A percentile compares a stretch with the other conserved stretches of the same genome.
Conservation (phyloP, 2,329 filamentous ascomycete genomes). For the Xylaria digitata region DNA sequence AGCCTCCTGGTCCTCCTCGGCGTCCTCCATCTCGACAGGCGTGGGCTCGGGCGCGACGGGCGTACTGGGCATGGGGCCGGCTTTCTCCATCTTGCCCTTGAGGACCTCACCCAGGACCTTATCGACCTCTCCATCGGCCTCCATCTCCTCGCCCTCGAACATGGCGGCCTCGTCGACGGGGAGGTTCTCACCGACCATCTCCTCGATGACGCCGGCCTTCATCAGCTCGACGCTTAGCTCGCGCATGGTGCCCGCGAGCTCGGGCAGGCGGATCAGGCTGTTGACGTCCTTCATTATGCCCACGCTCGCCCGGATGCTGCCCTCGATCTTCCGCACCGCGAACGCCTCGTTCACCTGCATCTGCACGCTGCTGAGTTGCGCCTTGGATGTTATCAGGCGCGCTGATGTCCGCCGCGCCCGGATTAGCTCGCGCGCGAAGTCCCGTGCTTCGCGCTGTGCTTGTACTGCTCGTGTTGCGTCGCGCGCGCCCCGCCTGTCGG, state of each 20-base stretch:
- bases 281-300: constrained; percentile 99
- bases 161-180: constrained; percentile 78
- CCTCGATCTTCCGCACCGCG: constrained; percentile 94
- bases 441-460: constrained; percentile 83
- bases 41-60: constrained; percentile 66
- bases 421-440: constrained; percentile 89
- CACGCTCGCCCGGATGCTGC: constrained; percentile 84
- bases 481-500: constrained; percentile 82
- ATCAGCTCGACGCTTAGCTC: constrained; percentile 88
- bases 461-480: constrained; percentile 83
- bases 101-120: constrained; percentile 92
- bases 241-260: constrained; percentile 88
- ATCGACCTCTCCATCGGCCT: constrained; percentile 84
- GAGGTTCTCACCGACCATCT: constrained; percentile 90
- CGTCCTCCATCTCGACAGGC: constrained; percentile 66
- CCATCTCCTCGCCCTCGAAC: constrained; percentile 79
- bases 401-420: constrained; percentile 79
- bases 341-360: constrained; percentile 99
- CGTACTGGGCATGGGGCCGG: constrained; percentile 64
- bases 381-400: constrained; percentile 86
- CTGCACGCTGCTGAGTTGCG: constrained; percentile 90
- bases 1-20: constrained; percentile 87
- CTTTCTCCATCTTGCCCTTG: constrained; percentile 80
- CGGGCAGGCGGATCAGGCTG: constrained; percentile 81
- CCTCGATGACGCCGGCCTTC: constrained; percentile 96